A percentile compares a stretch with the other conserved stretches of the same genome.
These are phyloP conservation scores for Rhinocladiella similis DNA, from an alignment of 2,329 filamentous ascomycete species.

Conservation along the genomic window DNA sequence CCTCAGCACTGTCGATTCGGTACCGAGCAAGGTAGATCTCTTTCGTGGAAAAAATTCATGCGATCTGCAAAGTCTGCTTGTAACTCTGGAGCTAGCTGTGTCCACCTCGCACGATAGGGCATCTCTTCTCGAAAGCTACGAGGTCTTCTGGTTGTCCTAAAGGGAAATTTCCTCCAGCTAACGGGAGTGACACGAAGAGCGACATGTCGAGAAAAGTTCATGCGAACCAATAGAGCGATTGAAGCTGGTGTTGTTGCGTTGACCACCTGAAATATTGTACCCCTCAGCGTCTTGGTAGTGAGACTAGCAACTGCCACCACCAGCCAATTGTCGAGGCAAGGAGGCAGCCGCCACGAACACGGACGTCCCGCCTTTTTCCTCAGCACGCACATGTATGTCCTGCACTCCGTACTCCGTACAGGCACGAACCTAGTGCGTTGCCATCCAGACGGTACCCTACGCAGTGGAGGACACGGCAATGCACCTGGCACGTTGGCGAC, in stretches of 20 bases:
- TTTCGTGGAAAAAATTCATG: neutral
- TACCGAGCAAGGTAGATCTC: too few species aligned
- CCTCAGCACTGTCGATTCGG: too few species aligned
- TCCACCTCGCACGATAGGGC: too few species aligned
- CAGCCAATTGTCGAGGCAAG: conserved; percentile 11
- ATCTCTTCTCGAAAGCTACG: too few species aligned
- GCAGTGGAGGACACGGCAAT: conserved; percentile 17
- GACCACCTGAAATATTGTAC: neutral
- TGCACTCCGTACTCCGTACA: conserved; percentile 7
- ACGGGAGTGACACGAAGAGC: neutral
- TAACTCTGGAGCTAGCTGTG: too few species aligned
- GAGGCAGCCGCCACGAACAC: neutral
- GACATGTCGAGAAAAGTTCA: neutral
- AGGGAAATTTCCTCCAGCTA: neutral
- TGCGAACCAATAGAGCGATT: conserved; percentile 22
- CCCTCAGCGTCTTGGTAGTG: conserved; percentile 10
- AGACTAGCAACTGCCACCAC: conserved; percentile 9
- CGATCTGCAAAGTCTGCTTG: neutral
- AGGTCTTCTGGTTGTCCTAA: neutral
- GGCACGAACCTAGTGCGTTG: conserved; percentile 27
- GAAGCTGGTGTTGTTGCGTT: conserved; percentile 6
- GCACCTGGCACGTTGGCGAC: conserved; percentile 15
- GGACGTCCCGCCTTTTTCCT: neutral
- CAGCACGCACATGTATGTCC: neutral
- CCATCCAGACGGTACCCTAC: conserved; percentile 12